phyloP scores from a whole-genome alignment of 1,284 basidiomycete species.

The Phellopilus nigrolimitatus region DNA sequence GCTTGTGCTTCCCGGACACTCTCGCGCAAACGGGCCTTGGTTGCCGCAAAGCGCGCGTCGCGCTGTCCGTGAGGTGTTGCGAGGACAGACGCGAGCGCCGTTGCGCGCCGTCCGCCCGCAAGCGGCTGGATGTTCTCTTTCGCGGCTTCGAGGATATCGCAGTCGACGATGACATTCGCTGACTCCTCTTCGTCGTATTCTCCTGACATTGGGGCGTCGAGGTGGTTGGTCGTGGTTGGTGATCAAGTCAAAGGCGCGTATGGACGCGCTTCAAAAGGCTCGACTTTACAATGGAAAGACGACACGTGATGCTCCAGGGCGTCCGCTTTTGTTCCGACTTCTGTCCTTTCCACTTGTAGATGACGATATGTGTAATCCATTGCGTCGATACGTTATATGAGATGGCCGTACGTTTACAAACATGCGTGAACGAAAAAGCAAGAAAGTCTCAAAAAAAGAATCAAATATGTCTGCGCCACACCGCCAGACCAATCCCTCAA shows the following conservation, averaged over 20 bases:
- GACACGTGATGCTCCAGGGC: too few relatives aligned
- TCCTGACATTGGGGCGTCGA: neutral
- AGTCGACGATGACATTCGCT: constrained; percentile 52
- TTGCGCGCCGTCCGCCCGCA: constrained; percentile 66
- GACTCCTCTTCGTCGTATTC: constrained; percentile 15
- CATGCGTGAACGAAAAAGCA: neutral
- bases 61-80: constrained; percentile 70
- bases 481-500: neutral
- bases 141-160: constrained; percentile 72
- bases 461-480: neutral
- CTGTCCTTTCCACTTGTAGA: too few relatives aligned
- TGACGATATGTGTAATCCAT: too few relatives aligned
- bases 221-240: neutral
- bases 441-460: neutral
- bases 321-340: too few relatives aligned
- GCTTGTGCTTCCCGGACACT: constrained; percentile 47
- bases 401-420: neutral
- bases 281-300: too few relatives aligned
- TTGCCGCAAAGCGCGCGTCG: constrained; percentile 58
- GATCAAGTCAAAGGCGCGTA: neutral
- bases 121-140: constrained; percentile 82
- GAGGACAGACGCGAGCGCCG: constrained; percentile 64
- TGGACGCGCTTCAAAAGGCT: too few relatives aligned
- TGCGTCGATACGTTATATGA: too few relatives aligned
- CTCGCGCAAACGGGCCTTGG: constrained; percentile 51